Evolutionary conservation across 257 asterid genomes (phyloP).

Genomic region (Osmanthus fragrans): DNA sequence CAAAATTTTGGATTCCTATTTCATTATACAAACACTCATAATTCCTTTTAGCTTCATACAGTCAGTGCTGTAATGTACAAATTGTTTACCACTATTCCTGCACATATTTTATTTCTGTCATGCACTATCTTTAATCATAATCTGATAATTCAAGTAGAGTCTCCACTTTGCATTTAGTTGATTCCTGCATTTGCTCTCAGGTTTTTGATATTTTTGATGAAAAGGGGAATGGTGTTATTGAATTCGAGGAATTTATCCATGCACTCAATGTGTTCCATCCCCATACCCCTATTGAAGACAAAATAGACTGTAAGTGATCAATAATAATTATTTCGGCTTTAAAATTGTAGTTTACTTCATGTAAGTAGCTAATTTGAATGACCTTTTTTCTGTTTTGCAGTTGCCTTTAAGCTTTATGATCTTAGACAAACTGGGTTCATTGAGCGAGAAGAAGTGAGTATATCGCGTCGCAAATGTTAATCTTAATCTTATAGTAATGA

Average conservation of each 20-base stretch:
- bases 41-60: neutral
- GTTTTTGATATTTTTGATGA: constrained; percentile 80
- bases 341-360: neutral
- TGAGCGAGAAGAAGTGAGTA: constrained; percentile 52
- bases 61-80: neutral
- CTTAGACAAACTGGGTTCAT: constrained; percentile 53
- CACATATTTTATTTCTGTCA: neutral
- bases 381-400: constrained; percentile 31
- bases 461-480: neutral
- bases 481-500: neutral
- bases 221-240: constrained; percentile 76
- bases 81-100: neutral
- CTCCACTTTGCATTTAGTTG: neutral
- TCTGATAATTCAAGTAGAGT: neutral
- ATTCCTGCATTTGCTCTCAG: constrained; percentile 36
- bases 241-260: constrained; percentile 77
- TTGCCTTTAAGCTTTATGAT: constrained; percentile 43
- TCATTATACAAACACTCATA: no score
- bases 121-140: neutral
- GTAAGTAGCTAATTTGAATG: neutral
- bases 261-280: constrained; percentile 81
- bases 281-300: constrained; percentile 59
- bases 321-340: neutral
- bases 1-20: neutral
- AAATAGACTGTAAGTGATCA: constrained; percentile 58